Evolutionary conservation across 140 eudicot genomes (phyloP).

Genomic region (Oenanthe javanica): DNA sequence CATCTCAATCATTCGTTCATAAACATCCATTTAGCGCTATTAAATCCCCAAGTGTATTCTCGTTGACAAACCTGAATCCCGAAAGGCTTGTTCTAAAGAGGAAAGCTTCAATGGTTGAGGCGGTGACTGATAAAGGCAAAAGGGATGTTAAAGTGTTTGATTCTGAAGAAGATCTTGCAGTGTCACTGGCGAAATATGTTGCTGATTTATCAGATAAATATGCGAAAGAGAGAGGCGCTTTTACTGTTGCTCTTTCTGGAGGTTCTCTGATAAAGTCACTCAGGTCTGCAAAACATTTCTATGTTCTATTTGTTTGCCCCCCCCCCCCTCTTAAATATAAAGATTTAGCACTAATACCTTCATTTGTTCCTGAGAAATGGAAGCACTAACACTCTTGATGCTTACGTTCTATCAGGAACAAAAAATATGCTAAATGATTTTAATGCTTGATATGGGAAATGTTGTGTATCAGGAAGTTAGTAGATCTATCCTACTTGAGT

Average conservation of each 20-base stretch:
- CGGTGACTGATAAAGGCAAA: slow-evolving; percentile 25
- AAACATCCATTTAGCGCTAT: slow-evolving; percentile 7
- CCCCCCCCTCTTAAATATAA: background rate
- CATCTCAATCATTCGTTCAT: background rate
- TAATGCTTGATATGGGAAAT: background rate
- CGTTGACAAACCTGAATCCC: background rate
- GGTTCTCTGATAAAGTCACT: slow-evolving; percentile 66
- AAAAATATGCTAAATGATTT: background rate
- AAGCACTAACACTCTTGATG: background rate
- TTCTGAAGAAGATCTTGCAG: slow-evolving; percentile 54
- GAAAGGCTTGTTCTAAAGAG: slow-evolving; percentile 13
- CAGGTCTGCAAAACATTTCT: slow-evolving; percentile 28
- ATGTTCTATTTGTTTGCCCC: background rate
- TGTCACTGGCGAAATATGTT: slow-evolving; percentile 54
- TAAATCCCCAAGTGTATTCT: background rate
- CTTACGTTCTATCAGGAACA: background rate
- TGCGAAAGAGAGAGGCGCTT: slow-evolving; percentile 49
- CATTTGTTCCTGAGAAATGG: background rate
- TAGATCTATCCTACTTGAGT: slow-evolving; percentile 40
- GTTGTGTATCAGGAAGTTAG: slow-evolving; percentile 24
- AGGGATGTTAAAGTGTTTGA: slow-evolving; percentile 37
- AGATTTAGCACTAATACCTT: background rate
- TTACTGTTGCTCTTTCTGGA: slow-evolving; percentile 73
- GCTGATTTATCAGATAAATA: slow-evolving; percentile 53
- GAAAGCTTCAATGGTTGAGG: slow-evolving; percentile 31